A percentile compares a stretch with the other conserved stretches of the same genome.
Conservation (phyloP, 164 flowering plant species). For the Stephania japonica region DNA sequence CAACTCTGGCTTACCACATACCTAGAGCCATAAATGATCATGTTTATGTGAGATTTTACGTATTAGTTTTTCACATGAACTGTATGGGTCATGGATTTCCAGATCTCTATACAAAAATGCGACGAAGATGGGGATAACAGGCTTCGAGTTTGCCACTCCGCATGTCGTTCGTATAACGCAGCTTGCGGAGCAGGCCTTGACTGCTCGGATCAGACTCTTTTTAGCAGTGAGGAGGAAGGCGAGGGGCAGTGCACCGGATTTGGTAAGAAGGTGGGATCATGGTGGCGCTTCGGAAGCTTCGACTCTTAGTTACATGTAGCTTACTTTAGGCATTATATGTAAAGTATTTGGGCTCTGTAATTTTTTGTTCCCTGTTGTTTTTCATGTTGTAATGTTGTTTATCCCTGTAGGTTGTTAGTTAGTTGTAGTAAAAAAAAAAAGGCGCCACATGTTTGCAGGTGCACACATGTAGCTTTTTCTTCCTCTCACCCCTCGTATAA, state of each 20-base stretch:
- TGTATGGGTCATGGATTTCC: conserved; percentile 12
- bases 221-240: conserved; percentile 73
- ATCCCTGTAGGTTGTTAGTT: conserved; percentile 19
- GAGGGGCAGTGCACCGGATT: conserved; percentile 89
- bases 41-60: not conserved
- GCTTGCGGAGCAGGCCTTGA: conserved; percentile 97
- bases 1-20: not conserved
- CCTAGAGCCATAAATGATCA: not conserved
- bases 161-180: conserved; percentile 78
- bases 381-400: conserved; percentile 28
- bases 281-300: conserved; percentile 50
- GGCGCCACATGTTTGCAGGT: conserved; percentile 20
- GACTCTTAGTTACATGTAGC: conserved; percentile 21
- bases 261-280: conserved; percentile 45
- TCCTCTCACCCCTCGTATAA: conserved; percentile 19
- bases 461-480: conserved; percentile 29
- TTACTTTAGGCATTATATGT: conserved; percentile 30
- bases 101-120: conserved; percentile 98
- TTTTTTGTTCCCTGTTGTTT: not conserved
- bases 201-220: conserved; percentile 93
- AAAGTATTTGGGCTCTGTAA: conserved; percentile 36
- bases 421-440: conserved; percentile 20
- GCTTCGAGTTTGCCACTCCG: conserved; percentile 92
- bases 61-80: not conserved
- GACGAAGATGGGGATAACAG: conserved; percentile 91